A percentile compares a stretch with the other conserved stretches of the same genome.
These are phyloP conservation scores for Apiospora rasikravindrae DNA, from an alignment of 2,329 filamentous ascomycete species.

Conservation along the genomic window DNA sequence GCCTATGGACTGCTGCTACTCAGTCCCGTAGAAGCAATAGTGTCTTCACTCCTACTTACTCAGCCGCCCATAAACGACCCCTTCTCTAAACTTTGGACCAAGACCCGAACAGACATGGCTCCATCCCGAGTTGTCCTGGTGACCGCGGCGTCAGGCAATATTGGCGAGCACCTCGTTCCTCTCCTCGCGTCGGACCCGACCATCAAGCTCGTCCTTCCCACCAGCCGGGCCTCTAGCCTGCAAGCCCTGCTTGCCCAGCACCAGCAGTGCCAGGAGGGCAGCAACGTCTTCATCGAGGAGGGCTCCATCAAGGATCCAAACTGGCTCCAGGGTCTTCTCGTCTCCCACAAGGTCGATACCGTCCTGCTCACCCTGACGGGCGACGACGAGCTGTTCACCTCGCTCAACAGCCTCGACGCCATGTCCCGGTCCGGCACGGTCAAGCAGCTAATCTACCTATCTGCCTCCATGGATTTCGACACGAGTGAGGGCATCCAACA, in stretches of 20 bases:
- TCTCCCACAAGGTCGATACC: slow-evolving; percentile 15
- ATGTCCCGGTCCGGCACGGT: background rate
- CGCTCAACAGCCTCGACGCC: slow-evolving; percentile 16
- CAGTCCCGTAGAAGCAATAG: no score
- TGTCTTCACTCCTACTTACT: no score
- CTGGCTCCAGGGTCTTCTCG: slow-evolving; percentile 14
- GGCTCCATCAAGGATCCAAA: slow-evolving; percentile 18
- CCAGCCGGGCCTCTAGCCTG: background rate
- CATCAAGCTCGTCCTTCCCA: slow-evolving; percentile 11
- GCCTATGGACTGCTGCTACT: background rate
- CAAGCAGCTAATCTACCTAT: slow-evolving; percentile 18
- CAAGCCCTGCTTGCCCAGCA: slow-evolving; percentile 3
- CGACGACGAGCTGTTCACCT: slow-evolving; percentile 19
- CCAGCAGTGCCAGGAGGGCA: background rate
- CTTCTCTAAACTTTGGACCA: background rate
- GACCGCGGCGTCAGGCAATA: slow-evolving; percentile 16
- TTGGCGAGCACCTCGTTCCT: slow-evolving; percentile 17
- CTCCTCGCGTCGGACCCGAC: slow-evolving; percentile 11
- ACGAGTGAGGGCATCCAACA: slow-evolving; percentile 9
- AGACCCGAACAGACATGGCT: background rate
- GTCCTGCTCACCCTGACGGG: slow-evolving; percentile 17
- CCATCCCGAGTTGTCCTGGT: background rate
- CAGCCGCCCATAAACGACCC: no score
- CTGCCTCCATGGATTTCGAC: background rate
- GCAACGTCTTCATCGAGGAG: slow-evolving; percentile 16